Evolutionary conservation across 2,329 filamentous ascomycete genomes (phyloP).

Genomic region (Saccharata proteae): DNA sequence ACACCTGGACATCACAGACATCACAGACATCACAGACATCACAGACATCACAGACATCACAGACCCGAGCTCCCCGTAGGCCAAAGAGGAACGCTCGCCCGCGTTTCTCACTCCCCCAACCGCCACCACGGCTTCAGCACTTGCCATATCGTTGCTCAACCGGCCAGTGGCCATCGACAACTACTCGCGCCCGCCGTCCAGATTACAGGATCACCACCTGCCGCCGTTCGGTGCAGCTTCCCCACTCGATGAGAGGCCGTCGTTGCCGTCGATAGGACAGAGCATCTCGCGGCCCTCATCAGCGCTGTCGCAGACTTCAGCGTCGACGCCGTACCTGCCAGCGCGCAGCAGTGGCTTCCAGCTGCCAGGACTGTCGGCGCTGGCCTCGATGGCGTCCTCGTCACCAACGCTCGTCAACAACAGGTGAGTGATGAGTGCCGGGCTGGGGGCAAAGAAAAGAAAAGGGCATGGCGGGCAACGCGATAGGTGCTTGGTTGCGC

Average conservation of each 20-base stretch:
- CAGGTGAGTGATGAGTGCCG: constrained; percentile 30
- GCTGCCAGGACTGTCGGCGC: constrained; percentile 46
- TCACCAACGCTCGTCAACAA: constrained; percentile 28
- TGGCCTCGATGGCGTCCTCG: constrained; percentile 44
- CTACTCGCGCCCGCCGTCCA: constrained; percentile 32
- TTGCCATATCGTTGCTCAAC: constrained; percentile 45
- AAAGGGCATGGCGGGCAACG: constrained; percentile 7
- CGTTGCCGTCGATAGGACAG: constrained; percentile 35
- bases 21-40: too few relatives aligned
- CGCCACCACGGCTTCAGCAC: constrained; percentile 42
- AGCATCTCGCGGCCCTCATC: constrained; percentile 41
- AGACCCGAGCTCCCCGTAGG: too few relatives aligned
- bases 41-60: too few relatives aligned
- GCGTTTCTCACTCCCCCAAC: constrained; percentile 6
- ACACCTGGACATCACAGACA: too few relatives aligned
- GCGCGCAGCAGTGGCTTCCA: constrained; percentile 28
- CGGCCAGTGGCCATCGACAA: constrained; percentile 45
- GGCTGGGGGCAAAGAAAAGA: neutral
- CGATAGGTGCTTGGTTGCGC: constrained; percentile 10
- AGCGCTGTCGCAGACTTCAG: constrained; percentile 26
- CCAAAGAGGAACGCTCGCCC: constrained; percentile 4
- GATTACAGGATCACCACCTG: constrained; percentile 36
- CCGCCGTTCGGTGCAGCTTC: constrained; percentile 34
- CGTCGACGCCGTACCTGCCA: constrained; percentile 13
- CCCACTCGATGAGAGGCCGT: constrained; percentile 34